A percentile compares a stretch with the other conserved stretches of the same genome.
These are phyloP conservation scores for Jamesozyma rosinii DNA, from an alignment of 805 yeast species.

Conservation along the genomic window DNA sequence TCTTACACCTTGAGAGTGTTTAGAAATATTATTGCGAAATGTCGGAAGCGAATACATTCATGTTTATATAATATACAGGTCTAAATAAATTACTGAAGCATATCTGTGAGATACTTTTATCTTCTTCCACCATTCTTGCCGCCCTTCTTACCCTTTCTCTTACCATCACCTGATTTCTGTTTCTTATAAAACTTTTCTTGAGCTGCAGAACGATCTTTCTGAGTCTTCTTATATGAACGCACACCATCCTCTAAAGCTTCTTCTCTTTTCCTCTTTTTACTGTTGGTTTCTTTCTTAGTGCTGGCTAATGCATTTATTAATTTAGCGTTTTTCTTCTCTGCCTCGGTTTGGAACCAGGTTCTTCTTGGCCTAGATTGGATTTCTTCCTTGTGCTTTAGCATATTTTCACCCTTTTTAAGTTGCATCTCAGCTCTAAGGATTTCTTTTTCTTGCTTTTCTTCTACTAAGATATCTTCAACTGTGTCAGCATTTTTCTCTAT, in stretches of 20 bases:
- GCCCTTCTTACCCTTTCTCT: conserved; percentile 6
- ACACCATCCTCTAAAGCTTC: conserved; percentile 42
- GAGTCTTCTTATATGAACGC: conserved; percentile 73
- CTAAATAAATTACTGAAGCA: neutral
- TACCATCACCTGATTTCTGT: conserved; percentile 23
- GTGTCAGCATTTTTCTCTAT: conserved; percentile 51
- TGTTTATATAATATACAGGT: neutral
- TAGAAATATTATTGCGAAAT: neutral
- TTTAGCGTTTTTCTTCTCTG: conserved; percentile 36
- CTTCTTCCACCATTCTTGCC: conserved; percentile 1
- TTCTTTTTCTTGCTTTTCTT: conserved; percentile 85
- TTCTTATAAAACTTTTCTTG: conserved; percentile 36
- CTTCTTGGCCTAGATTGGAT: conserved; percentile 85
- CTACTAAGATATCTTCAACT: conserved; percentile 70
- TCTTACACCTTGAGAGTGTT: too few relatives aligned
- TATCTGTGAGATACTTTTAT: neutral
- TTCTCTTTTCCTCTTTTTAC: conserved; percentile 68
- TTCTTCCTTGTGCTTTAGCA: conserved; percentile 71
- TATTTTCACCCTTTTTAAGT: conserved; percentile 71
- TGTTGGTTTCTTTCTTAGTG: conserved; percentile 45
- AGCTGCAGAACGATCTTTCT: conserved; percentile 51
- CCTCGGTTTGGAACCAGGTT: conserved; percentile 81
- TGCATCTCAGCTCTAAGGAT: conserved; percentile 86
- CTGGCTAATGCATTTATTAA: conserved; percentile 34
- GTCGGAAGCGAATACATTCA: neutral